phyloP scores from a whole-genome alignment of 805 yeast species.

The Candida montana region DNA sequence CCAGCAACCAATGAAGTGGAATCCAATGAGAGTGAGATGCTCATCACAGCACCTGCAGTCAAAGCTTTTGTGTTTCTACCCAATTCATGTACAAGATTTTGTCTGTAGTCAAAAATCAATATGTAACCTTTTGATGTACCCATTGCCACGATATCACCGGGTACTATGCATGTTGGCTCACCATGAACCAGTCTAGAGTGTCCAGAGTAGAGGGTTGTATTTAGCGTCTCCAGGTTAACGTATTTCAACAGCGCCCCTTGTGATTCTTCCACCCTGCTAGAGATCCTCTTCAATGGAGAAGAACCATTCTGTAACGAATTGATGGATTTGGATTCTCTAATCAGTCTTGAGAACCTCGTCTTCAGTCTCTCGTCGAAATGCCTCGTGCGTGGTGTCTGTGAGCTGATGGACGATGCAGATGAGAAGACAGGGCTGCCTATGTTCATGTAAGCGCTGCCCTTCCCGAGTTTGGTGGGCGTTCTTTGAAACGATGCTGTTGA shows the following conservation, averaged over 20 bases:
- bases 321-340: neutral
- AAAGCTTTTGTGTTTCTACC: conserved; percentile 26
- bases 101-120: conserved; percentile 64
- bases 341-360: conserved; percentile 5
- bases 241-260: conserved; percentile 23
- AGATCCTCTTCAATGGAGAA: neutral
- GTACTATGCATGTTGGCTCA: conserved; percentile 40
- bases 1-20: conserved; percentile 69
- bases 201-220: conserved; percentile 31
- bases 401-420: conserved; percentile 6
- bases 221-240: conserved; percentile 36
- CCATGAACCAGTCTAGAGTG: conserved; percentile 39
- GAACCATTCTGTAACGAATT: neutral
- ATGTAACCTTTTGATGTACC: conserved; percentile 70
- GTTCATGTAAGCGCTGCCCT: neutral
- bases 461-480: conserved; percentile 4
- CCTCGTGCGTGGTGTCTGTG: conserved; percentile 4
- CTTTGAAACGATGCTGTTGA: neutral
- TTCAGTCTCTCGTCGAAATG: conserved; percentile 8
- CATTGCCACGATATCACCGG: conserved; percentile 45
- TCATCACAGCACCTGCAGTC: conserved; percentile 44
- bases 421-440: conserved; percentile 7
- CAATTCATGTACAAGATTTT: conserved; percentile 44
- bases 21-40: conserved; percentile 60
- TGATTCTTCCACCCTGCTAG: neutral